A percentile compares a stretch with the other conserved stretches of the same genome.
Evolutionary conservation across 345 rosid species (phyloP).

Genomic region (Murraya koenigii): DNA sequence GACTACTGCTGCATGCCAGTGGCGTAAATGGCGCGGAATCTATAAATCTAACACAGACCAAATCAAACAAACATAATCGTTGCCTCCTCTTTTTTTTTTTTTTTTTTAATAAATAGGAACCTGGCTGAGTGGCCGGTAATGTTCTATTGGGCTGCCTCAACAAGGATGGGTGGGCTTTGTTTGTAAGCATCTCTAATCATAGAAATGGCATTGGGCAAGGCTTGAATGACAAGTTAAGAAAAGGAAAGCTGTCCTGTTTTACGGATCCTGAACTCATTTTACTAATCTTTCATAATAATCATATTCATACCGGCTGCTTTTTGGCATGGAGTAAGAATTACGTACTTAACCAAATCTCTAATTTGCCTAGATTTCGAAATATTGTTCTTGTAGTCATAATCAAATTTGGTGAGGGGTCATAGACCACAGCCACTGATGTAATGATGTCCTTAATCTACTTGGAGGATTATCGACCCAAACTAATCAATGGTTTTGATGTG

Average conservation of each 20-base stretch:
- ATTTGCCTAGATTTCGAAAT: too few species aligned
- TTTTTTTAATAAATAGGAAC: neutral
- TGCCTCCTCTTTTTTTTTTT: neutral
- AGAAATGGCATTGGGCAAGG: neutral
- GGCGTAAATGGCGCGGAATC: constrained; percentile 32
- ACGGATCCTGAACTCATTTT: neutral
- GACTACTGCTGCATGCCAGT: constrained; percentile 6
- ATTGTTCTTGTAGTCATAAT: too few species aligned
- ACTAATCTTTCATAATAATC: neutral
- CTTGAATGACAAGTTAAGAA: neutral
- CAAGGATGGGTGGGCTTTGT: too few species aligned
- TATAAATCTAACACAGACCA: neutral
- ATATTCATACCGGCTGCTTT: neutral
- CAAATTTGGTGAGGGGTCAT: too few species aligned
- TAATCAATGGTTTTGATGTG: too few species aligned
- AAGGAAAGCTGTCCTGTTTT: neutral
- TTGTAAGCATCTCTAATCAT: neutral
- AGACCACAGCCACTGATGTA: rapidly evolving
- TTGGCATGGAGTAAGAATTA: neutral
- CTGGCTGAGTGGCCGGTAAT: neutral
- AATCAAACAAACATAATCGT: too few species aligned
- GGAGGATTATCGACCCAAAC: too few species aligned
- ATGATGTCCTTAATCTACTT: too few species aligned
- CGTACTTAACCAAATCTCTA: neutral
- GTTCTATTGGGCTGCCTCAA: neutral